Conservation (phyloP, 257 asterid genomes). For the Vinca minor region DNA sequence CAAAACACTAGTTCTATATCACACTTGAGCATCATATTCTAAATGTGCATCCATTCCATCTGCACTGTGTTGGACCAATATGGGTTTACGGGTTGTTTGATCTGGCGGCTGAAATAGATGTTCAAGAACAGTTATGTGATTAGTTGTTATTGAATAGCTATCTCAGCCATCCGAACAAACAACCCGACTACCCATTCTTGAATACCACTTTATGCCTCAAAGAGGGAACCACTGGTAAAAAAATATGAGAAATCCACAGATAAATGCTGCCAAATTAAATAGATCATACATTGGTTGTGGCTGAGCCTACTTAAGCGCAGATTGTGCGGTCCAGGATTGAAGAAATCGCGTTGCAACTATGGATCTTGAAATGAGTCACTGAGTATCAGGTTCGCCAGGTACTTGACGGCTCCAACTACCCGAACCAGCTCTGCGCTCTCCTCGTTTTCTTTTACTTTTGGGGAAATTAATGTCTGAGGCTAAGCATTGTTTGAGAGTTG, state of each 20-base stretch:
- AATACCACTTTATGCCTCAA: background rate
- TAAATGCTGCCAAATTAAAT: background rate
- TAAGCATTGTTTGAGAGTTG: slow-evolving; percentile 33
- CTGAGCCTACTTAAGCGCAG: background rate
- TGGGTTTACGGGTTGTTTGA: no score
- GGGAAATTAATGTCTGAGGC: slow-evolving; percentile 54
- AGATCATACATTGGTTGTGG: background rate
- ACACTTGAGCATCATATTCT: no score
- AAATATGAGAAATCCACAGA: background rate
- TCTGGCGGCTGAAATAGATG: no score
- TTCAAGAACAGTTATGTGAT: no score
- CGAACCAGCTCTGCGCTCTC: slow-evolving; percentile 76
- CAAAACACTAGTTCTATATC: no score
- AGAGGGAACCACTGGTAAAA: background rate
- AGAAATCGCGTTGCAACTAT: background rate
- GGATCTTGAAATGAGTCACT: slow-evolving; percentile 11
- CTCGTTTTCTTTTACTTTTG: slow-evolving; percentile 70
- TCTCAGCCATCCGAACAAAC: no score
- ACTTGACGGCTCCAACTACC: slow-evolving; percentile 56
- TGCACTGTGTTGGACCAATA: no score
- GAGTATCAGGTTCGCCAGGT: slow-evolving; percentile 47
- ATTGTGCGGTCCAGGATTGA: background rate
- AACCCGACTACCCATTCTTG: no score
- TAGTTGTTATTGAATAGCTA: no score
- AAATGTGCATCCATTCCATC: no score